Conservation (phyloP, 164 flowering plant species). For the Houttuynia cordata region DNA sequence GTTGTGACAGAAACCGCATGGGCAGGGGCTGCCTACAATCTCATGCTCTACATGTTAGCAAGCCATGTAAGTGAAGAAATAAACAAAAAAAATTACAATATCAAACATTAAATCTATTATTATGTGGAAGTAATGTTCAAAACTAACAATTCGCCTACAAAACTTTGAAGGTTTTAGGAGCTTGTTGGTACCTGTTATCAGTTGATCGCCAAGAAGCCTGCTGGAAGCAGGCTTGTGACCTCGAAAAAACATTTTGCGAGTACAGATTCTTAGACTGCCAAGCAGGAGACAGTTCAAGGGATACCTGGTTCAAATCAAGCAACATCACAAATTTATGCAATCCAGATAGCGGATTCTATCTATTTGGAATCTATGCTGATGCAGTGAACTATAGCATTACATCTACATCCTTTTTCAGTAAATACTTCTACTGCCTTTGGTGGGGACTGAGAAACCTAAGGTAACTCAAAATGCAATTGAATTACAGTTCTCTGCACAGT, state of each 20-base stretch:
- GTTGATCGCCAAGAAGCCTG: constrained; percentile 51
- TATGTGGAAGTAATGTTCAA: not conserved
- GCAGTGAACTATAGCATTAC: constrained; percentile 33
- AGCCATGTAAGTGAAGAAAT: constrained; percentile 55
- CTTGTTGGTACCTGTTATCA: constrained; percentile 63
- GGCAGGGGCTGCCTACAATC: constrained; percentile 82
- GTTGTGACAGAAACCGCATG: constrained; percentile 70
- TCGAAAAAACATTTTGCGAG: constrained; percentile 19
- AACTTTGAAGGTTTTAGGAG: constrained; percentile 42
- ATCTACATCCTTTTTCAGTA: constrained; percentile 31
- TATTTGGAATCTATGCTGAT: constrained; percentile 54
- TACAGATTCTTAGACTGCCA: constrained; percentile 34
- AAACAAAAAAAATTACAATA: too few relatives aligned
- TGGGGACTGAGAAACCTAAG: constrained; percentile 64
- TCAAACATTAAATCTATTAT: not conserved
- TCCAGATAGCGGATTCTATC: constrained; percentile 21
- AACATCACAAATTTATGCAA: constrained; percentile 37
- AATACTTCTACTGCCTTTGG: constrained; percentile 73
- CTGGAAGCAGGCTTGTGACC: constrained; percentile 42
- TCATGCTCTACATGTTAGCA: constrained; percentile 73
- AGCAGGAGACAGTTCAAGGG: constrained; percentile 10
- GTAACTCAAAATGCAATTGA: constrained; percentile 13
- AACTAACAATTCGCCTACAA: not conserved
- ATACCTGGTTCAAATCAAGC: constrained; percentile 38
- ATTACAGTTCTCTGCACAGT: not conserved